Evolutionary conservation across 176 grass and related monocot genomes (phyloP), one percentile per base, ranked within the genome.

Genomic region (Leersia perrieri): DNA sequence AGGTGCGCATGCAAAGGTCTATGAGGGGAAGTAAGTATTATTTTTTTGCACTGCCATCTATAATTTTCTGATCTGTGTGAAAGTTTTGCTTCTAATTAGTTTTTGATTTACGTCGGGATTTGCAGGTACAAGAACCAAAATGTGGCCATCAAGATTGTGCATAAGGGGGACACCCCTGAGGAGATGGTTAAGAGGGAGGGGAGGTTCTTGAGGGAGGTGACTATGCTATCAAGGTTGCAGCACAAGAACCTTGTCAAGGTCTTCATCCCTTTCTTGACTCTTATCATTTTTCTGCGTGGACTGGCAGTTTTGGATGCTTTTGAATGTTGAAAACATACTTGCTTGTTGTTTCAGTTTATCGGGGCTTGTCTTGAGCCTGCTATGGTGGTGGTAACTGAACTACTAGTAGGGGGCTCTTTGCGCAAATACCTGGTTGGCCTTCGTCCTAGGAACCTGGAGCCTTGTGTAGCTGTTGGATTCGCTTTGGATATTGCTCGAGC

Each of bases 231-330:
- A 40, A 87, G 85, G 49, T 92, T 98, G 86, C 92, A 95, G 82
- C 96, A 98, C 84, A 98, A 95, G 78, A 98, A 95, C 84, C 89
- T 98, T 31, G 92, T 98, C 58, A 95, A 95, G 96, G 96, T 98
- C 61, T 47, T 53, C 68, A 72, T 70, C 29, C 39, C 75, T 71
- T 71, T 72, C 20, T 66, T 70, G 26, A 58, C 22, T 79, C 70
- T 36, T 82, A 22, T 60, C n/a, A n/a, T n/a, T n/a, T n/a, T n/a
- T n/a, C 83, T 68, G 66, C 35, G 67, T 64, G 38, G 70, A 61
- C 18, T 75, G 49, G 77, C 60, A 51, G 47, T 79, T 15, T 53
- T 39, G 58, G 49, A n/a, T 87, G 20, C 64, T 74, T 76, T 71
- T 78, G 18, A 34, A 41, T 87, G 70, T 72, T 75, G 25, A 86